Base-by-base conservation (phyloP, 805 yeast species). In the Kuraishia borneana region DNA sequence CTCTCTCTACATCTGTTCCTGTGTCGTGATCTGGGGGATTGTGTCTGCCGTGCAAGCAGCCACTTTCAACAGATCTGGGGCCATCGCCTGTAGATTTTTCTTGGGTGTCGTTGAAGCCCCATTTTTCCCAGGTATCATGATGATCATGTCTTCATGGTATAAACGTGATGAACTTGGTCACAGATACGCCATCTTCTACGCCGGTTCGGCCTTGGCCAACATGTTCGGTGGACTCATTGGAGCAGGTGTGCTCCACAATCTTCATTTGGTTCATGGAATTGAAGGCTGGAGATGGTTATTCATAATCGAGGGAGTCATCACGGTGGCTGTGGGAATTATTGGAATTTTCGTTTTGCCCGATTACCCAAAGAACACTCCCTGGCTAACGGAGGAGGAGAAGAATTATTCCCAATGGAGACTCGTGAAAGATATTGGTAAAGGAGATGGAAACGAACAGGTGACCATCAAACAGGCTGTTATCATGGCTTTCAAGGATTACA, bases 241-340 rank as follows among this genome's bases (percentile, higher is more conserved):
- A 18, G 34, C 34, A 8, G 33, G 30, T 16, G 27, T 29, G 18
- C 23, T 26, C 18, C 18, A 18, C 31, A 5, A 26, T 8, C 21
- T 32, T 6, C 14, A 25, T 5, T 16, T 16, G 8, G 21, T 21
- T 19, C 21, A 18, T 18, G 27, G 29, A 12, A 22, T 26, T 30
- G 33, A 19, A 18, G 69, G 70, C 14, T 68, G 73, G 73, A 51
- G 70, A 32, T 70, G 72, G 68, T 52, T 71, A 26, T 71, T 61
- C 44, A 53, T 70, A 28, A 56, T 72, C 32, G 77, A 72, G 41
- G 73, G 71, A 3, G 37, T 53, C 8, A 41, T 60, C 18, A 62
- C 70, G 9, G 42, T 63, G 31, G 55, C 51, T 5, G 51, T 55
- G 34, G 58, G 58, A 2, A 37, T 52, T 13, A 20, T 50, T 13